A percentile compares a stretch with the other conserved stretches of the same genome.
phyloP scores from a whole-genome alignment of 2,329 filamentous ascomycete genomes.

The Periconia sp. region DNA sequence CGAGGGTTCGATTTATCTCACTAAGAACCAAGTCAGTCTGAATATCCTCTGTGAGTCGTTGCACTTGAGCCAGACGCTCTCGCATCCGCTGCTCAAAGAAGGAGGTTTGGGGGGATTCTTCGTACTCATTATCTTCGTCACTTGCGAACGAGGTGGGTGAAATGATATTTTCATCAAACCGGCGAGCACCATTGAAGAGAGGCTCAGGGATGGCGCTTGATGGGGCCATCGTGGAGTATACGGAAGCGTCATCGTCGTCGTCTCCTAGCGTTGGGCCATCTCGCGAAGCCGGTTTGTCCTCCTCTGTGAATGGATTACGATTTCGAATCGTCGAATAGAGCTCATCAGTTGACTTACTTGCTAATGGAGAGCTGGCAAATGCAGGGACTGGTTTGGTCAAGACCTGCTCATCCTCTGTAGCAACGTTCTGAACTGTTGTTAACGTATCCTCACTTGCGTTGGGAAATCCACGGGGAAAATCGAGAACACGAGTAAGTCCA shows the following conservation, averaged over 20 bases:
- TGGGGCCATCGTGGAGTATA: constrained; percentile 17
- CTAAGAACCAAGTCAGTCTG: neutral
- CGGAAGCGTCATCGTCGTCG: neutral
- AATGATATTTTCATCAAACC: too few species aligned
- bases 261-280: neutral
- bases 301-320: constrained; percentile 18
- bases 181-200: constrained; percentile 1
- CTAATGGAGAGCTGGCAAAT: neutral
- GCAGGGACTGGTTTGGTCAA: neutral
- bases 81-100: constrained; percentile 4
- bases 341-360: constrained; percentile 13
- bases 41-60: neutral
- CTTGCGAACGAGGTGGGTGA: constrained; percentile 11
- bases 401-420: neutral
- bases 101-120: constrained; percentile 13
- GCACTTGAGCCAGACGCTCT: neutral
- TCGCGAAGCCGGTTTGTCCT: neutral
- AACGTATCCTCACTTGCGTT: neutral
- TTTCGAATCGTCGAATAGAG: constrained; percentile 16
- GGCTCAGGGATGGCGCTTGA: constrained; percentile 23
- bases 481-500: constrained; percentile 17
- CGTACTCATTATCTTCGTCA: constrained; percentile 27
- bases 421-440: neutral
- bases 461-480: neutral
- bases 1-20: neutral